Evolutionary conservation across 345 rosid genomes (phyloP).

Genomic region (Erucastrum elatum): DNA sequence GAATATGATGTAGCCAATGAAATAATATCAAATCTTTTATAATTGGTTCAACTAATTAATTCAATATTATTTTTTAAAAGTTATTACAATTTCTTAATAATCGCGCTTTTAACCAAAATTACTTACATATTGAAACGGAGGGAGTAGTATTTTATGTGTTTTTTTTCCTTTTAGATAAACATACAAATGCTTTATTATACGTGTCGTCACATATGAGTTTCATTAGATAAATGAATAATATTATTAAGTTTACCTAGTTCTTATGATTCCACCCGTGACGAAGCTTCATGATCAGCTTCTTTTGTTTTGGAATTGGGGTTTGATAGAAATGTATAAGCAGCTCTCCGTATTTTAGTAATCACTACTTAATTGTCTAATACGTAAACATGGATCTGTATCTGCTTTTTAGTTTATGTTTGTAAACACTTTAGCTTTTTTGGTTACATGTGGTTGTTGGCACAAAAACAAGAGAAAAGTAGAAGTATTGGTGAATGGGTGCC

Average conservation of each 20-base stretch:
- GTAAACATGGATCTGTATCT: not conserved
- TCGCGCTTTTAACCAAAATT: too few species aligned
- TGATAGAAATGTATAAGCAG: conserved; percentile 10
- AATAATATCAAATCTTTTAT: too few species aligned
- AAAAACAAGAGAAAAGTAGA: conserved; percentile 2
- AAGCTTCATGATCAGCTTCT: conserved; percentile 34
- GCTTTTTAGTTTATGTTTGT: conserved; percentile 22
- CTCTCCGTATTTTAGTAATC: conserved; percentile 1
- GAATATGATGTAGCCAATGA: too few species aligned
- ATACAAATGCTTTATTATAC: conserved; percentile 15
- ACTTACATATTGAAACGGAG: too few species aligned
- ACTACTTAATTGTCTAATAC: conserved; percentile 6
- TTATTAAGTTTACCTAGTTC: not conserved
- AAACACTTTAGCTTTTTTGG: conserved; percentile 27
- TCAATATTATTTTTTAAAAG: too few species aligned
- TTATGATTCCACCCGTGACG: conserved; percentile 29
- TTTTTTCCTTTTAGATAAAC: not conserved
- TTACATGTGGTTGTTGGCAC: conserved; percentile 30
- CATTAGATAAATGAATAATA: not conserved
- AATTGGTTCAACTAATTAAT: too few species aligned
- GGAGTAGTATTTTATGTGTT: not conserved
- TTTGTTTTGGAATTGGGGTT: not conserved
- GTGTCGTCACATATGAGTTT: conserved; percentile 22
- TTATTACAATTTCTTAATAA: too few species aligned
- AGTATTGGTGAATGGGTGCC: conserved; percentile 20